Base-by-base conservation (phyloP, 177 flowering plant genomes). In the Tripterygium wilfordii region DNA sequence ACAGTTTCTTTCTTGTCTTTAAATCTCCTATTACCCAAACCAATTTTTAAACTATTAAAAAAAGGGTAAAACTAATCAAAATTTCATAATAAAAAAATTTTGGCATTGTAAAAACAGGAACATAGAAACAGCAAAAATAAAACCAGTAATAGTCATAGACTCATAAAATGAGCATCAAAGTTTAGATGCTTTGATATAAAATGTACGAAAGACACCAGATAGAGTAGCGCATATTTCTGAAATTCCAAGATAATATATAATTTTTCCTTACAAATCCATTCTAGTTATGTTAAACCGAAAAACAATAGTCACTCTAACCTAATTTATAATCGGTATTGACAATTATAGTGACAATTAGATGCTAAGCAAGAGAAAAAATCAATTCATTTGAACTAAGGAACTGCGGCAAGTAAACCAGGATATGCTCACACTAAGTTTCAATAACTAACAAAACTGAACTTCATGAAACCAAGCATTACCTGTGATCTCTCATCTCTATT, bases 1-100 rank as follows among this genome's bases (percentile, higher is more conserved):
- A 40, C 73, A 1, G 46, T 68, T 57, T 92, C 96, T 59, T 85
- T 84, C 74, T 88, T 92, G 0, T 83, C 96, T 60, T 64, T 83
- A 42, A 56, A 66, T 63, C 83, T 78, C 75, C 96, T 92, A 79
- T 45, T 22, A 43, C 19, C 48, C 16, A 28, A 35, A 53, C 48
- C 7, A 33, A 55, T 17, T 3, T 43, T 27, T 42, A 45, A 8
- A 53, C 48, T 15, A 37, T 24, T 2, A 27, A 25, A 29, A 48
- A 39, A 52, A 38, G 25, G 16, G 6, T 3, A 24, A 23, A 9
- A 43, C 18, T 18, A 25, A 32, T 8, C 28, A 6, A 44, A 10
- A 17, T 4, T 4, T 4, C 3, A 47, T 17, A 31, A 6, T 9
- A 32, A 3, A 42, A 26, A 3, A 25, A n/a, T n/a, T 5, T 9